A percentile compares a stretch with the other conserved stretches of the same genome.
Evolutionary conservation across 139 green algal genomes (phyloP).

Genomic region (Tetraselmis striata): DNA sequence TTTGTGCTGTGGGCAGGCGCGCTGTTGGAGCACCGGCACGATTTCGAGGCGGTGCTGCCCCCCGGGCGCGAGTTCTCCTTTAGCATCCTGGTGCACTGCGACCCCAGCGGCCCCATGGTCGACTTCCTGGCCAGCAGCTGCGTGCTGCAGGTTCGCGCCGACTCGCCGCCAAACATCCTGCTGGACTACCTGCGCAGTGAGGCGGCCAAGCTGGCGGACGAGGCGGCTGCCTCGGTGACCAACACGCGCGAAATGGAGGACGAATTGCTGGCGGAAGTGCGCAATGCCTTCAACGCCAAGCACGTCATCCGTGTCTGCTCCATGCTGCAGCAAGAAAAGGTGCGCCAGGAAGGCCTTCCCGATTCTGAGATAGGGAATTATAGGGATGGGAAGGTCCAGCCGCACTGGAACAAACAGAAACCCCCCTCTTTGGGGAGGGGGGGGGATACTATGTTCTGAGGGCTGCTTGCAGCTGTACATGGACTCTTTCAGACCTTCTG

Average conservation of each 20-base stretch:
- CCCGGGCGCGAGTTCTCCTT: slow-evolving; percentile 53
- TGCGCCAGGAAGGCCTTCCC: too few species aligned
- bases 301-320: slow-evolving; percentile 55
- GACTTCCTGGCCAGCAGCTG: slow-evolving; percentile 61
- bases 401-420: too few species aligned
- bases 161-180: slow-evolving; percentile 67
- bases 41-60: slow-evolving; percentile 19
- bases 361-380: too few species aligned
- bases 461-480: too few species aligned
- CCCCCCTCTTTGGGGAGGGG: too few species aligned
- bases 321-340: slow-evolving; percentile 26
- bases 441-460: too few species aligned
- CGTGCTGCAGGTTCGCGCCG: slow-evolving; percentile 77
- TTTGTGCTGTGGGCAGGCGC: slow-evolving; percentile 85
- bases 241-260: slow-evolving; percentile 23
- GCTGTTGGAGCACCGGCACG: slow-evolving; percentile 59
- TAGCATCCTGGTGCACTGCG: slow-evolving; percentile 70
- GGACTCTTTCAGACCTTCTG: too few species aligned
- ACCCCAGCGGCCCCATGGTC: slow-evolving; percentile 56
- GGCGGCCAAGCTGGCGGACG: slow-evolving; percentile 35
- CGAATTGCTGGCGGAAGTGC: slow-evolving; percentile 36
- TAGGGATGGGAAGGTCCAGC: too few species aligned
- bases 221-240: slow-evolving; percentile 38
- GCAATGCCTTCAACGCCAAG: slow-evolving; percentile 39
- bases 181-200: slow-evolving; percentile 66